Evolutionary conservation across 2,329 filamentous ascomycete genomes (phyloP).

Genomic region (Knoxdaviesia capensis): DNA sequence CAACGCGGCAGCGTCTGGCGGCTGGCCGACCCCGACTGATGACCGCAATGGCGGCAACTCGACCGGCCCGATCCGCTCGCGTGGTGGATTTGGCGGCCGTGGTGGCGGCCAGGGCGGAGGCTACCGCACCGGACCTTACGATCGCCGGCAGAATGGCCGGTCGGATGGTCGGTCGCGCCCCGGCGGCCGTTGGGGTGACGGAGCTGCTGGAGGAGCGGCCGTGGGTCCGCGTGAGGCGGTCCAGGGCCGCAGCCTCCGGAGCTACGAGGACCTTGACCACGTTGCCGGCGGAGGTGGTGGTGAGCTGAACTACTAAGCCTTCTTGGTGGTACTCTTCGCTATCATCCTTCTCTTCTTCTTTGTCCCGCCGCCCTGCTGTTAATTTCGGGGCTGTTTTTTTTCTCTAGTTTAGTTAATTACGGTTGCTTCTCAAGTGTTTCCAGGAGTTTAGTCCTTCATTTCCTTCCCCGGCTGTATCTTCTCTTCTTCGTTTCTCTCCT

Average conservation of each 20-base stretch:
- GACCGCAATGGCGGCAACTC: conserved; percentile 27
- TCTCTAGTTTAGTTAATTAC: too few species aligned
- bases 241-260: conserved; percentile 81
- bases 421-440: too few species aligned
- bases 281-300: conserved; percentile 53
- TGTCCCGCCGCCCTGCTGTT: too few species aligned
- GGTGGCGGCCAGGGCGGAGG: conserved; percentile 23
- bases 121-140: conserved; percentile 52
- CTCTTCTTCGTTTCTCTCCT: too few species aligned
- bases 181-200: conserved; percentile 47
- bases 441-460: too few species aligned
- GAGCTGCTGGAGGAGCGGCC: conserved; percentile 49
- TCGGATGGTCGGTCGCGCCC: conserved; percentile 29
- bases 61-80: conserved; percentile 46
- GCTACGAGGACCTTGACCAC: conserved; percentile 92
- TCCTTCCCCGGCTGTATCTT: too few species aligned
- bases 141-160: conserved; percentile 40
- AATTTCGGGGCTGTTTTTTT: too few species aligned
- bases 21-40: conserved; percentile 30
- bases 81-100: conserved; percentile 28
- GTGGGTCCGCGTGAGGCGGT: conserved; percentile 81
- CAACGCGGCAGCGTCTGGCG: conserved; percentile 15
- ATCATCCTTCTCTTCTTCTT: too few species aligned
- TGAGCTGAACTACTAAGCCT: conserved; percentile 67
- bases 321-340: too few species aligned